Conservation (phyloP, 2,329 filamentous ascomycete species). For the Venturia carpophila region DNA sequence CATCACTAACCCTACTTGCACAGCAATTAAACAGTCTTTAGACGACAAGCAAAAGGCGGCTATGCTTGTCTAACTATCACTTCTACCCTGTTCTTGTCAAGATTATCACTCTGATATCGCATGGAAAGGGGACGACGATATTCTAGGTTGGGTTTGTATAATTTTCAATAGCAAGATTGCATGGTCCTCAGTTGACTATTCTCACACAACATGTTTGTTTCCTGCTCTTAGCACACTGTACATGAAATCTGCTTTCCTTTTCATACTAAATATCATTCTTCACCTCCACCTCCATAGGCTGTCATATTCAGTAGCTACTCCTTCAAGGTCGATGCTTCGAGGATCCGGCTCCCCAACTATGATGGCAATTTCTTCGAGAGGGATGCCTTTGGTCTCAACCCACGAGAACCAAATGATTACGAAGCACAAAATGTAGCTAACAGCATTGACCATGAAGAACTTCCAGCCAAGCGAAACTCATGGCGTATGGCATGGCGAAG, state of each 20-base stretch:
- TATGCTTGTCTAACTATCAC: constrained; percentile 13
- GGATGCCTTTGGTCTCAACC: constrained; percentile 8
- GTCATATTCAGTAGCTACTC: neutral
- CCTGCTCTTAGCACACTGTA: too few species aligned
- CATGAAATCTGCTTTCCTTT: too few species aligned
- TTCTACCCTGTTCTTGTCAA: too few species aligned
- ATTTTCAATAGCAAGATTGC: neutral
- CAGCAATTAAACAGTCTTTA: constrained; percentile 17
- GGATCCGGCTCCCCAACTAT: constrained; percentile 1
- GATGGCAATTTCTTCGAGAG: constrained; percentile 8
- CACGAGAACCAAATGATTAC: neutral
- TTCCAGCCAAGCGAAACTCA: constrained; percentile 21
- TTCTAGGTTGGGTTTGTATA: constrained; percentile 16
- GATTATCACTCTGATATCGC: too few species aligned
- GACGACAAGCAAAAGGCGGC: constrained; percentile 19
- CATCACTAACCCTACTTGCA: neutral
- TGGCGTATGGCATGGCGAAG: constrained; percentile 20
- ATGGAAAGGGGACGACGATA: neutral
- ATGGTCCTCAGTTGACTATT: neutral
- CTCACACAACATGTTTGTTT: too few species aligned
- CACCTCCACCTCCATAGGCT: neutral
- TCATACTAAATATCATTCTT: neutral
- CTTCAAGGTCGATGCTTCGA: neutral
- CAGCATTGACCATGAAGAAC: constrained; percentile 17
- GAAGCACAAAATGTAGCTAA: neutral